phyloP scores from a whole-genome alignment of 352 stramenopile genomes.

The Pythium phragmitis region DNA sequence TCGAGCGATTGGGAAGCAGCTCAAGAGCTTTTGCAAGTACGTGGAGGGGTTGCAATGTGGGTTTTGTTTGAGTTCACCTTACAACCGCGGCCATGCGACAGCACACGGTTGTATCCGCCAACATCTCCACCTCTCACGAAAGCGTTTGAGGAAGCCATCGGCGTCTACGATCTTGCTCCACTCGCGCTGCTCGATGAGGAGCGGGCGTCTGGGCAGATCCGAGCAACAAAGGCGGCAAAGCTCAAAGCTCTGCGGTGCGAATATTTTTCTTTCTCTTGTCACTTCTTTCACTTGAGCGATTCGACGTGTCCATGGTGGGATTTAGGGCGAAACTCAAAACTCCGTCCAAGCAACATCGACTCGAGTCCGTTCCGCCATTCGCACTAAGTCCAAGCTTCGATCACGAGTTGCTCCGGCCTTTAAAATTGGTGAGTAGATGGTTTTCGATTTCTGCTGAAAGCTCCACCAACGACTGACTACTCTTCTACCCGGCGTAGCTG shows the following conservation, averaged over 20 bases:
- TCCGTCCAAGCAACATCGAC: not conserved
- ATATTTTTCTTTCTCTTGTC: not conserved
- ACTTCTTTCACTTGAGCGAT: not conserved
- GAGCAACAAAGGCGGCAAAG: not conserved
- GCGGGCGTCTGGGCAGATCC: constrained; percentile 10
- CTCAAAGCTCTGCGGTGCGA: constrained; percentile 1
- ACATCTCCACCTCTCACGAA: constrained; percentile 3
- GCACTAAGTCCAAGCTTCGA: not conserved
- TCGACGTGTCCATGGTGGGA: not conserved
- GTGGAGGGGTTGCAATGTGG: not conserved
- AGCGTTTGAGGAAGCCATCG: not conserved
- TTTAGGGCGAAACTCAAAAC: not conserved
- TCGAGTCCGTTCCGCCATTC: not conserved
- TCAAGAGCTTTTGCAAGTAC: constrained; percentile 26
- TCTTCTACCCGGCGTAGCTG: not conserved
- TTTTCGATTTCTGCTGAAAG: no score
- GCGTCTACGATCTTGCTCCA: constrained; percentile 13
- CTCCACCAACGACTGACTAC: not conserved
- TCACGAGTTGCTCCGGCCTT: not conserved
- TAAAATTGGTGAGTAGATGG: not conserved
- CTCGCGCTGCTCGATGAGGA: constrained; percentile 16
- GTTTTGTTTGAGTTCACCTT: not conserved
- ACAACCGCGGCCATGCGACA: not conserved
- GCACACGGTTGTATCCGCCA: constrained; percentile 13
- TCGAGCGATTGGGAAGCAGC: constrained; percentile 8